Percentiles rank a stretch among this genome's conserved stretches.
These are phyloP conservation scores for Eucalyptus guilfoylei DNA, from an alignment of 345 rosid species.

Conservation along the genomic window DNA sequence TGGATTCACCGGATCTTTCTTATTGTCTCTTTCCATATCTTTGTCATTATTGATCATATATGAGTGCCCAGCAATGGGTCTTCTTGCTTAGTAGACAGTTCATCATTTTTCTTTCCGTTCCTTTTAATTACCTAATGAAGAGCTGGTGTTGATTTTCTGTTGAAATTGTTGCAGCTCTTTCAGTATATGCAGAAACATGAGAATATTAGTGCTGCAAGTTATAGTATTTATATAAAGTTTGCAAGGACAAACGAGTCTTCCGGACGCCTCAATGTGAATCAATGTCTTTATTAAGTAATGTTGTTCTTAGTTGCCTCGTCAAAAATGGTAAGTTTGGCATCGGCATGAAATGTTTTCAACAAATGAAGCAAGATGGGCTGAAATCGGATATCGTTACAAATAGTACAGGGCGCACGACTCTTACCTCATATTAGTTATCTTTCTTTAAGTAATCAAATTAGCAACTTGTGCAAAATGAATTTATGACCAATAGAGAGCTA, in stretches of 20 bases:
- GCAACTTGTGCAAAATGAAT: neutral
- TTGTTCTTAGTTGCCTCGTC: slow-evolving; percentile 48
- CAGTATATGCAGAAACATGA: slow-evolving; percentile 71
- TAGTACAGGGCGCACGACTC: slow-evolving; percentile 12
- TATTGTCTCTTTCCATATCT: too few relatives aligned
- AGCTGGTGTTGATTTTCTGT: neutral
- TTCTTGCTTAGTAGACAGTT: neutral
- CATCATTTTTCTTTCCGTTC: neutral
- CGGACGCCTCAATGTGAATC: slow-evolving; percentile 38
- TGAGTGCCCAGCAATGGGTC: too few relatives aligned
- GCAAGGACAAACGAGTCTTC: slow-evolving; percentile 41
- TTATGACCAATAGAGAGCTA: neutral
- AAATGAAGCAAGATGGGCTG: slow-evolving; percentile 76
- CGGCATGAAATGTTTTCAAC: slow-evolving; percentile 52
- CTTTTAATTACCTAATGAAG: neutral
- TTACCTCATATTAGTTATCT: neutral
- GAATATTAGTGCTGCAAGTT: slow-evolving; percentile 51
- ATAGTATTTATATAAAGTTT: slow-evolving; percentile 59
- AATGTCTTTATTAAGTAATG: neutral
- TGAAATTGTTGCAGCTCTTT: slow-evolving; percentile 48
- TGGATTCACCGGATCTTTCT: neutral
- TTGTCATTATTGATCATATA: too few relatives aligned
- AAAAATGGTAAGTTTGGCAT: slow-evolving; percentile 56
- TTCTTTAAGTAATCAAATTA: neutral
- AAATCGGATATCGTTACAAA: slow-evolving; percentile 48